Evolutionary conservation across 2,329 filamentous ascomycete genomes (phyloP), one percentile per base, ranked within the genome.

Genomic region (Corinectria fuckeliana): DNA sequence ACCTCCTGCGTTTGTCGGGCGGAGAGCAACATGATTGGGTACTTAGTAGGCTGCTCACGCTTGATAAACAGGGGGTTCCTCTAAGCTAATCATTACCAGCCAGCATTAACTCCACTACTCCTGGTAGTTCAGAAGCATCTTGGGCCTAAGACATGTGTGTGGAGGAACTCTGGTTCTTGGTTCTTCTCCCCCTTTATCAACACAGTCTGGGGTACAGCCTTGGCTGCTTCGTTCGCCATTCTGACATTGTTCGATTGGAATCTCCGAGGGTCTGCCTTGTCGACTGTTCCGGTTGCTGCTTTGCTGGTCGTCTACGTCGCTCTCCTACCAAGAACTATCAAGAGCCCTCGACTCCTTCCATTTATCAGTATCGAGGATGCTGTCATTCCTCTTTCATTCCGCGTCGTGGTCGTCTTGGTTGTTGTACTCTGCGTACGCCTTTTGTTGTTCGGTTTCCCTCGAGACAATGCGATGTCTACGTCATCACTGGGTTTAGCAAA

Each of bases 261-360:
- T 34, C 18, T 71, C 3, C 21, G 56, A 44, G 62, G 61, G 41
- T 63, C 39, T 14, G 4, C 63, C 0, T 18, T 75, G 4, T 76
- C 75, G 0, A 38, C 61, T 2, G 56, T 77, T 26, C 70, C 76
- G 1, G 61, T 74, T 0, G 50, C 45, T n/a, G 69, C 64, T 8
- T 59, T 76, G 13, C 61, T 77, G 0, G n/a, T 69, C 1, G 61
- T 70, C 4, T 80, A 76, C 42, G 52, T 65, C 9, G 56, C 68
- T 5, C 55, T 78, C 9, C 32, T 21, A 1, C 36, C 64, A 0
- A 54, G 50, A 8, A 18, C 38, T 9, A 50, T 30, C 30, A 20
- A 52, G 1, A 45, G n/a, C 1, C 6, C 5, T 2, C 16, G n/a
- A 0, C 2, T 54, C 5, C 6, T 65, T 1, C 18, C 65, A 2